phyloP scores from a whole-genome alignment of 495 filamentous ascomycete genomes.

The Pseudoneurospora amorphoporcata region DNA sequence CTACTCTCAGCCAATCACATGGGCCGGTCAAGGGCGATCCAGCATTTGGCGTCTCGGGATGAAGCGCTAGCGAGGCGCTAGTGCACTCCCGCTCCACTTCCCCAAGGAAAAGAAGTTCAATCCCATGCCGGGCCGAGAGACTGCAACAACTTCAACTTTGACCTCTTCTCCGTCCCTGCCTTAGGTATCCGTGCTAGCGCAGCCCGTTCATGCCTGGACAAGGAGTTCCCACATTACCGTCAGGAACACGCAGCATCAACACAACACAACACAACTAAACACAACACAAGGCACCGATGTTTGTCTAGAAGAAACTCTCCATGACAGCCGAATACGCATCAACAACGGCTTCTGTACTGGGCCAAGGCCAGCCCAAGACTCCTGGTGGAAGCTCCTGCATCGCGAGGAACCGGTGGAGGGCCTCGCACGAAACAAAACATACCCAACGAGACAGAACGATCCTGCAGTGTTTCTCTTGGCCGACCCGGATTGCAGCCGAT shows the following conservation, averaged over 20 bases:
- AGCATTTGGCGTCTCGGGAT: constrained; percentile 25
- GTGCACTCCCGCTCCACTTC: constrained; percentile 1
- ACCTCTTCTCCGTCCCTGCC: background rate
- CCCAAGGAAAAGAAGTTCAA: background rate
- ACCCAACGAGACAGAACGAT: background rate
- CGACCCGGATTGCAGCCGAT: background rate
- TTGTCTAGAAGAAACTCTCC: background rate
- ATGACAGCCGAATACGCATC: background rate
- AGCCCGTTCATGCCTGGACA: background rate
- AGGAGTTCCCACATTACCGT: background rate
- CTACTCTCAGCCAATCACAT: constrained; percentile 15
- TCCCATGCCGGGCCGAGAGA: background rate
- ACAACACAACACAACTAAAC: background rate
- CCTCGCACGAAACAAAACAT: background rate
- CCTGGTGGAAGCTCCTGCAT: background rate
- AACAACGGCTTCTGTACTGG: background rate
- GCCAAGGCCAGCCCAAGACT: background rate
- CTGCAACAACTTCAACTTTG: background rate
- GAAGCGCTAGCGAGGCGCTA: constrained; percentile 25
- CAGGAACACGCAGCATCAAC: background rate
- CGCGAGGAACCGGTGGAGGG: background rate
- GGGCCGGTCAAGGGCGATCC: constrained; percentile 14
- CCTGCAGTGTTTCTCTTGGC: background rate
- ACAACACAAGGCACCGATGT: background rate
- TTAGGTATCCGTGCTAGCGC: background rate